phyloP scores from a whole-genome alignment of 495 filamentous ascomycete genomes.

The Pyrenula aspistea region DNA sequence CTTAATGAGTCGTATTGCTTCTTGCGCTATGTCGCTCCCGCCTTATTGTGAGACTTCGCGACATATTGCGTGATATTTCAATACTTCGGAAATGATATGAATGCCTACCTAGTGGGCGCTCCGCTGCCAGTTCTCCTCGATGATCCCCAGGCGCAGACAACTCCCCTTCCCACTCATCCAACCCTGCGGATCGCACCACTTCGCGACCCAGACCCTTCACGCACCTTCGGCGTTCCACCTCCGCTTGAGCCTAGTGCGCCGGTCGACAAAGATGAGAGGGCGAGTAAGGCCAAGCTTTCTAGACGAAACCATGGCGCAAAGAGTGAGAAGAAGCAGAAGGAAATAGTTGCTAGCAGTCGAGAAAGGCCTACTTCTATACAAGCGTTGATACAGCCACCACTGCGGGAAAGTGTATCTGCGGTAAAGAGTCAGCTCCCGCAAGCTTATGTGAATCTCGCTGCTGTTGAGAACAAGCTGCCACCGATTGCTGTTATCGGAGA shows the following conservation, averaged over 20 bases:
- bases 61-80: too few relatives aligned
- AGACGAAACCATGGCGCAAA: slow-evolving; percentile 13
- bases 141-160: slow-evolving; percentile 22
- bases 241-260: slow-evolving; percentile 36
- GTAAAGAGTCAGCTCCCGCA: slow-evolving; percentile 20
- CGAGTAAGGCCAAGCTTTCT: slow-evolving; percentile 19
- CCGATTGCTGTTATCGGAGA: slow-evolving; percentile 32
- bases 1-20: too few relatives aligned
- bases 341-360: too few relatives aligned
- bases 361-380: slow-evolving; percentile 14
- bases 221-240: slow-evolving; percentile 27
- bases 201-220: slow-evolving; percentile 32
- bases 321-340: slow-evolving; percentile 17
- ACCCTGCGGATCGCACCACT: slow-evolving; percentile 37
- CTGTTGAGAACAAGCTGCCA: slow-evolving; percentile 24
- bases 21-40: too few relatives aligned
- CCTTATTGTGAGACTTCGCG: too few relatives aligned
- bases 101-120: background rate
- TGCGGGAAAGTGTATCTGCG: slow-evolving; percentile 18
- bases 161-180: slow-evolving; percentile 31
- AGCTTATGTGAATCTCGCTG: slow-evolving; percentile 34
- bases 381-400: slow-evolving; percentile 9
- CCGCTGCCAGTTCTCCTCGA: slow-evolving; percentile 15
- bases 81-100: background rate
- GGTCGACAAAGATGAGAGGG: slow-evolving; percentile 19